A percentile compares a stretch with the other conserved stretches of the same genome.
Evolutionary conservation across 352 stramenopile species (phyloP).

Genomic region (Phytophthora palmivora): DNA sequence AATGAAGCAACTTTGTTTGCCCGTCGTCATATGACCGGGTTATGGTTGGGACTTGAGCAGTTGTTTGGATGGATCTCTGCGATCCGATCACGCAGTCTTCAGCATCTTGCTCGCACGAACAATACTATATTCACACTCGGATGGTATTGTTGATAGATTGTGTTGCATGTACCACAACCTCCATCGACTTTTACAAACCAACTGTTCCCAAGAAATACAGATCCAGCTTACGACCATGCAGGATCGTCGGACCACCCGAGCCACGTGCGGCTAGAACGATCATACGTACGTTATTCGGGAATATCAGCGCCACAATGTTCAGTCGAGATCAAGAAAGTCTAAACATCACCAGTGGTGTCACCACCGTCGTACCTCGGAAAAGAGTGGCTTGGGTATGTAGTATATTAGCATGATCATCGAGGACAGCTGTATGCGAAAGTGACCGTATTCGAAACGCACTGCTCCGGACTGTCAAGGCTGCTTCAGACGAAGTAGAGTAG

Average conservation of each 20-base stretch:
- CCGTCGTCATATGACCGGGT: not conserved
- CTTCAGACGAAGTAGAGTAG: no score
- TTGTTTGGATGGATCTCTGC: slow-evolving; percentile 15
- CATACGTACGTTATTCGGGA: not conserved
- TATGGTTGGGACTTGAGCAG: slow-evolving; percentile 9
- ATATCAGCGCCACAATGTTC: not conserved
- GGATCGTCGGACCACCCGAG: slow-evolving; percentile 5
- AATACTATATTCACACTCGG: not conserved
- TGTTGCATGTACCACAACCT: slow-evolving; percentile 1
- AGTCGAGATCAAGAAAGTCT: not conserved
- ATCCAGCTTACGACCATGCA: not conserved
- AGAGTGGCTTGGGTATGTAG: no score
- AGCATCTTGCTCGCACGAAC: not conserved
- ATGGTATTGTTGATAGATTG: slow-evolving; percentile 8
- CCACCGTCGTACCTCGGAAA: slow-evolving; percentile 1
- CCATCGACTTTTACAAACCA: slow-evolving; percentile 23
- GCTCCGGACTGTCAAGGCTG: not conserved
- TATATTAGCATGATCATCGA: slow-evolving; percentile 9
- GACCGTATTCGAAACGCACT: not conserved
- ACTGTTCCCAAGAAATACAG: slow-evolving; percentile 24
- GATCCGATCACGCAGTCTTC: slow-evolving; percentile 14
- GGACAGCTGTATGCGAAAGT: slow-evolving; percentile 18
- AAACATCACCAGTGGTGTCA: no score
- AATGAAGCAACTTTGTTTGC: slow-evolving; percentile 23
- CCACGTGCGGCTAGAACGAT: slow-evolving; percentile 3